A percentile compares a stretch with the other conserved stretches of the same genome.
These are phyloP conservation scores for Neurospora sp. DNA, from an alignment of 495 filamentous ascomycete genomes.

Conservation along the genomic window DNA sequence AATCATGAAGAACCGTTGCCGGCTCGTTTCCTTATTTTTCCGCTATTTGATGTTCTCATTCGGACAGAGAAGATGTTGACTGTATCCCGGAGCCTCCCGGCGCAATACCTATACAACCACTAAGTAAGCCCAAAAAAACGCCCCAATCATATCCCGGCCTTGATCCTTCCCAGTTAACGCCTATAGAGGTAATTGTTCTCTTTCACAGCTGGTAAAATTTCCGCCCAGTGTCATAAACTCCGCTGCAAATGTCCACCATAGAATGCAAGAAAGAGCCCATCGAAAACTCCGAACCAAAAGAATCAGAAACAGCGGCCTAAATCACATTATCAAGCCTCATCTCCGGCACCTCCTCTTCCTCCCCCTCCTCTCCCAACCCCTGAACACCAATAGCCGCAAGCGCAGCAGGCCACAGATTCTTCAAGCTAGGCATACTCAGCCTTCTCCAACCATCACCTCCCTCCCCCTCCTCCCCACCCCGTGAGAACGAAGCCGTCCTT, in stretches of 20 bases:
- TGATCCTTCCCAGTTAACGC: background rate
- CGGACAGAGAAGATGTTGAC: background rate
- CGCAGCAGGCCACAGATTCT: background rate
- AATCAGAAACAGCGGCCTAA: background rate
- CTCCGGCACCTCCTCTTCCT: background rate
- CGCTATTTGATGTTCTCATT: background rate
- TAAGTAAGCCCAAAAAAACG: background rate
- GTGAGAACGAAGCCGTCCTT: background rate
- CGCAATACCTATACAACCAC: background rate
- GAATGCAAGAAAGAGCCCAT: background rate
- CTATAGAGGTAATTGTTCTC: background rate
- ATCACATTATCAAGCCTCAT: background rate
- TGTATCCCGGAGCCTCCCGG: background rate
- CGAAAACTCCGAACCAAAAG: background rate
- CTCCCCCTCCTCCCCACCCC: background rate
- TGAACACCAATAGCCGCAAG: background rate
- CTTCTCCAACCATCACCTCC: background rate
- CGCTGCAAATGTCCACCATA: background rate
- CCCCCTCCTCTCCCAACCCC: background rate
- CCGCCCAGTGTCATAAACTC: background rate
- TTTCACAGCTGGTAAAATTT: background rate
- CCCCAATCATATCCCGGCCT: too few relatives aligned
- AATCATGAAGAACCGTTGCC: background rate
- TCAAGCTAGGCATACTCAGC: background rate
- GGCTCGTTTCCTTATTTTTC: background rate